Percentiles rank a stretch among this genome's conserved stretches.
phyloP scores from a whole-genome alignment of 345 rosid species.

The Aquilaria yunnanensis region DNA sequence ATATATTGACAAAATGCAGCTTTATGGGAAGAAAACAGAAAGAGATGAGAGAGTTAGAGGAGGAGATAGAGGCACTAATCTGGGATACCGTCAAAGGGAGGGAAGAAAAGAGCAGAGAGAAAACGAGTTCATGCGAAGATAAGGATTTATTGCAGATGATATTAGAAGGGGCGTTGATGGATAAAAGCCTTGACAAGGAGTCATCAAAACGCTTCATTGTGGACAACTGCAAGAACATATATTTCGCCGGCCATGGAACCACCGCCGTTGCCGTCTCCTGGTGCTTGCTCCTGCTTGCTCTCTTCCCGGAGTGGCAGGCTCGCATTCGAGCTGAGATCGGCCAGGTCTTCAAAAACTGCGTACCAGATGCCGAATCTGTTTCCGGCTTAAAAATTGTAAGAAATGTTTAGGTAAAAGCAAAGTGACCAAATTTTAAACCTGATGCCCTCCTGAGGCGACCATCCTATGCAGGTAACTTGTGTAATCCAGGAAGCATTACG shows the following conservation, averaged over 20 bases:
- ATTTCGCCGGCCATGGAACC: conserved; percentile 79
- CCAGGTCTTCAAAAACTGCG: conserved; percentile 28
- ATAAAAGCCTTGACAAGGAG: conserved; percentile 23
- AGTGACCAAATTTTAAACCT: no score
- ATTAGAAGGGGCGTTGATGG: conserved; percentile 51
- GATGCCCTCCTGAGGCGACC: no score
- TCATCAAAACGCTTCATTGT: conserved; percentile 55
- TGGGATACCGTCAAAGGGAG: conserved; percentile 69
- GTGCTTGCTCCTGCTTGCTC: conserved; percentile 81
- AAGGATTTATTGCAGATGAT: conserved; percentile 68
- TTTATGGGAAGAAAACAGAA: conserved; percentile 32
- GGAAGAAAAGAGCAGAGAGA: conserved; percentile 20
- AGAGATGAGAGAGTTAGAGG: conserved; percentile 43
- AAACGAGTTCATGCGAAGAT: conserved; percentile 20
- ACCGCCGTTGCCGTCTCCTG: conserved; percentile 76
- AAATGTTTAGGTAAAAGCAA: no score
- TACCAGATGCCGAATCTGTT: conserved; percentile 42
- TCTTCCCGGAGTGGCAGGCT: conserved; percentile 70
- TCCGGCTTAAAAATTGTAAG: conserved; percentile 47
- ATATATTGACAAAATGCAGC: conserved; percentile 6
- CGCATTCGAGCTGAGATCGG: conserved; percentile 48
- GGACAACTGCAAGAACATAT: conserved; percentile 82
- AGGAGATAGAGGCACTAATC: conserved; percentile 51
- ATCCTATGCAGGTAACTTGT: conserved; percentile 38
- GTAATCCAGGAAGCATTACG: conserved; percentile 63